Evolutionary conservation across 805 yeast genomes (phyloP), one percentile per base, ranked within the genome.

Genomic region (Zygotorulaspora florentina): DNA sequence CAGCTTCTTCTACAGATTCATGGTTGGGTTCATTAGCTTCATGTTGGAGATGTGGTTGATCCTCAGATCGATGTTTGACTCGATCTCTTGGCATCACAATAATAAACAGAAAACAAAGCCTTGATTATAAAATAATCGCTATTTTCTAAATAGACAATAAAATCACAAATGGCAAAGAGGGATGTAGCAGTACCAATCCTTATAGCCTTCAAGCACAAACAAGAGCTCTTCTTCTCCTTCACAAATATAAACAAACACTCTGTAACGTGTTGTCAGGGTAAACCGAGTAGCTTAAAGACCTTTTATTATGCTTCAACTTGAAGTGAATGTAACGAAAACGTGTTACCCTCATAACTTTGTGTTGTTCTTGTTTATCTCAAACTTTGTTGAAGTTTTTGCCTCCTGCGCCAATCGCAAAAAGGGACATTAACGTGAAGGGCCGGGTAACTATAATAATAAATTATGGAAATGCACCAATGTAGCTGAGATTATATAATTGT

Each of bases 1-100:
- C 89, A 0, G 89, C 93, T 13, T 85, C 93, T 56, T 84, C 93
- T 2, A 84, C 93, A 46, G 74, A 68, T 31, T 66, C 70, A 38
- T 66, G 66, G 25, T 57, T 43, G 30, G 47, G 25, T 36, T 43
- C 47, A 15, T 12, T 28, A 31, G 40, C 52, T 17, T 49, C 52
- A 29, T 44, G 48, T 13, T 45, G 48, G 33, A 42, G 46, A 17
- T 43, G 45, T 20, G 40, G 12, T 15, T 40, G 37, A 26, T 48
- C 45, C 13, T 46, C 52, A 25, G 36, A 38, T 16, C 43, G 39
- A 20, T 42, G 46, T 39, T 48, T 48, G 34, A 42, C 52, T 41
- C 36, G 52, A 25, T 48, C 47, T 35, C 45, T 40, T 39, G 48
- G 43, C 48, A 45, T 45, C 20, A 13, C 36, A 33, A 33, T 18